Evolutionary conservation across 257 asterid species (phyloP).

Genomic region (Solanum ossicruentum): DNA sequence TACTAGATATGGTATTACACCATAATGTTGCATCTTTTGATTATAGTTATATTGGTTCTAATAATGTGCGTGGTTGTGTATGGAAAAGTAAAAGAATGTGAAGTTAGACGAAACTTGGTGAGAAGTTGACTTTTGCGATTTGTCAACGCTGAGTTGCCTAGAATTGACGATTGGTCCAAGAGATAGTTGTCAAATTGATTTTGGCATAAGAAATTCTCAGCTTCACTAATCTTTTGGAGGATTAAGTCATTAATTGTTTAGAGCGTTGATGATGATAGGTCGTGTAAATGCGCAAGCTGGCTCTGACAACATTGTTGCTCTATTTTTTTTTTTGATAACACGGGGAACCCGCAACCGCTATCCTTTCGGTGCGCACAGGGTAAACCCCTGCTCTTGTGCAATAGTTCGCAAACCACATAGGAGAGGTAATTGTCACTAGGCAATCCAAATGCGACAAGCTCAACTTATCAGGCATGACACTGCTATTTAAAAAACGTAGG

Average conservation of each 20-base stretch:
- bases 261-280: background rate
- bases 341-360: no score
- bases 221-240: background rate
- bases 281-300: background rate
- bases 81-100: background rate
- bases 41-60: background rate
- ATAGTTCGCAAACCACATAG: no score
- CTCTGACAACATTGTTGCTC: background rate
- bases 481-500: background rate
- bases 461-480: background rate
- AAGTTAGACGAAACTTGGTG: background rate
- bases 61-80: background rate
- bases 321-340: no score
- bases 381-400: no score
- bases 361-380: no score
- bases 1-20: background rate
- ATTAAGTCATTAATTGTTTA: background rate
- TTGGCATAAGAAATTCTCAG: background rate
- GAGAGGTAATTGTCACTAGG: no score
- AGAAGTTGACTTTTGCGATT: background rate
- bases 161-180: background rate
- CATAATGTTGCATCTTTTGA: background rate
- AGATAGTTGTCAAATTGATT: background rate
- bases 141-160: background rate
- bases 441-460: no score